These are phyloP conservation scores for Podospora tetraspora DNA, from an alignment of 495 filamentous ascomycete genomes.

Conservation along the genomic window DNA sequence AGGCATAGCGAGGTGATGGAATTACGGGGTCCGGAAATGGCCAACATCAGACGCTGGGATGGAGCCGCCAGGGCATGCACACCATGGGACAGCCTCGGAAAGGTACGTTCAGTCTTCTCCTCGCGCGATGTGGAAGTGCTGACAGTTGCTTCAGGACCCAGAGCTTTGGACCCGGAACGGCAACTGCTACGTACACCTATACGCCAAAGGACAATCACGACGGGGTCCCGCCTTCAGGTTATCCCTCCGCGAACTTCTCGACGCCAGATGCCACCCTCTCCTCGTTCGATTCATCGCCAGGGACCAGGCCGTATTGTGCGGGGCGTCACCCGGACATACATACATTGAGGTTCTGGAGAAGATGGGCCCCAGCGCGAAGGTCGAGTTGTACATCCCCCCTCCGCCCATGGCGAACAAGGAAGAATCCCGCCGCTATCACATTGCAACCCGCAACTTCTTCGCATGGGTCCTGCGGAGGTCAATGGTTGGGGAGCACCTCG, in stretches of 20 bases:
- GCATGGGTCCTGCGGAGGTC: slow-evolving; percentile 58
- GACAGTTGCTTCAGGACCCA: slow-evolving; percentile 42
- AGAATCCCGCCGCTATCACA: slow-evolving; percentile 50
- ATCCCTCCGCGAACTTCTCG: slow-evolving; percentile 43
- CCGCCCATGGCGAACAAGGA: slow-evolving; percentile 45
- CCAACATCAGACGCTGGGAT: slow-evolving; percentile 49
- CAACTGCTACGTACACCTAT: slow-evolving; percentile 59
- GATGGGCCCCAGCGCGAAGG: slow-evolving; percentile 24
- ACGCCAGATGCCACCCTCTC: slow-evolving; percentile 48
- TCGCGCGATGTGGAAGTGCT: neutral
- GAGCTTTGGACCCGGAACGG: slow-evolving; percentile 60
- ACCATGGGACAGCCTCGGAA: slow-evolving; percentile 50
- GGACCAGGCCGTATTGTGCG: slow-evolving; percentile 18
- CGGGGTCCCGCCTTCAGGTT: slow-evolving; percentile 58
- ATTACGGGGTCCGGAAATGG: slow-evolving; percentile 16
- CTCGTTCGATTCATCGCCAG: slow-evolving; percentile 45
- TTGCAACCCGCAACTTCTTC: slow-evolving; percentile 64
- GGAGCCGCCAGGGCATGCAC: slow-evolving; percentile 44
- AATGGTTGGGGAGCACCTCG: slow-evolving; percentile 55
- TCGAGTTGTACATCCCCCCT: slow-evolving; percentile 60
- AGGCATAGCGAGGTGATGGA: slow-evolving; percentile 20
- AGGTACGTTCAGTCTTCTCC: slow-evolving; percentile 33
- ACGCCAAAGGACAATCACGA: slow-evolving; percentile 53
- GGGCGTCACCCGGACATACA: slow-evolving; percentile 9
- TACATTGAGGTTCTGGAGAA: slow-evolving; percentile 16